phyloP scores from a whole-genome alignment of 2,329 filamentous ascomycete species.

The Xylaria sp. region DNA sequence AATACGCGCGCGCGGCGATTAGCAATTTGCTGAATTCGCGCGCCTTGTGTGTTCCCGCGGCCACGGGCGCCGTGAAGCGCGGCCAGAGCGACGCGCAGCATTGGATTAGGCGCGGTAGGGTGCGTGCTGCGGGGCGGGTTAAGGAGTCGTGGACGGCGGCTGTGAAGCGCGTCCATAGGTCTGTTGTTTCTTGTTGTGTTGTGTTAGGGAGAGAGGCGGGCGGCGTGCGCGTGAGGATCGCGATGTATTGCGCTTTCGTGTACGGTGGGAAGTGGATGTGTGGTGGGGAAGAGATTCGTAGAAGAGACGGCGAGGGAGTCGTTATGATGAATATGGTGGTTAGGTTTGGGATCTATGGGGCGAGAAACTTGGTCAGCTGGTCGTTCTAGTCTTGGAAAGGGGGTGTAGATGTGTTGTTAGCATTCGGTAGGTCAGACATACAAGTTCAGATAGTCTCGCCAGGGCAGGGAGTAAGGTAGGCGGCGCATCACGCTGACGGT shows the following conservation, averaged over 20 bases:
- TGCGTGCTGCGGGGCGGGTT: slow-evolving; percentile 78
- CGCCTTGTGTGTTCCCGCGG: slow-evolving; percentile 72
- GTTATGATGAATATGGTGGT: slow-evolving; percentile 67
- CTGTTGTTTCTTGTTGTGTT: slow-evolving; percentile 60
- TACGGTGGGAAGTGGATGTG: slow-evolving; percentile 87
- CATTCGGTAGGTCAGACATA: slow-evolving; percentile 49
- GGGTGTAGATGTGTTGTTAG: not conserved
- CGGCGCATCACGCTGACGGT: slow-evolving; percentile 80
- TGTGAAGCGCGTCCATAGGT: slow-evolving; percentile 81
- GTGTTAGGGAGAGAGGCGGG: slow-evolving; percentile 57
- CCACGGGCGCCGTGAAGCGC: slow-evolving; percentile 78
- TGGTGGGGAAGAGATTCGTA: slow-evolving; percentile 68
- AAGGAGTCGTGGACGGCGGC: slow-evolving; percentile 87
- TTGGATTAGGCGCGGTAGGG: slow-evolving; percentile 73
- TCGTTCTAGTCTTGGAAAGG: not conserved
- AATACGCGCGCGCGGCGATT: slow-evolving; percentile 69
- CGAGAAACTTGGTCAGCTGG: slow-evolving; percentile 20
- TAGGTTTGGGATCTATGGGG: slow-evolving; percentile 73
- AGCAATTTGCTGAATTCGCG: slow-evolving; percentile 87
- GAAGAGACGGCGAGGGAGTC: slow-evolving; percentile 56
- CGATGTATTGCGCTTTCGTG: slow-evolving; percentile 76
- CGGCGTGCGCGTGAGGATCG: slow-evolving; percentile 67
- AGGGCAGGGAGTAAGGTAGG: slow-evolving; percentile 81
- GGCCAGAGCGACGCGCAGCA: slow-evolving; percentile 82
- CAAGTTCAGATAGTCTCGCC: slow-evolving; percentile 79